These are phyloP conservation scores for Lodderomyces oxycetoniae DNA, from an alignment of 1,139 yeast genomes.

Conservation along the genomic window DNA sequence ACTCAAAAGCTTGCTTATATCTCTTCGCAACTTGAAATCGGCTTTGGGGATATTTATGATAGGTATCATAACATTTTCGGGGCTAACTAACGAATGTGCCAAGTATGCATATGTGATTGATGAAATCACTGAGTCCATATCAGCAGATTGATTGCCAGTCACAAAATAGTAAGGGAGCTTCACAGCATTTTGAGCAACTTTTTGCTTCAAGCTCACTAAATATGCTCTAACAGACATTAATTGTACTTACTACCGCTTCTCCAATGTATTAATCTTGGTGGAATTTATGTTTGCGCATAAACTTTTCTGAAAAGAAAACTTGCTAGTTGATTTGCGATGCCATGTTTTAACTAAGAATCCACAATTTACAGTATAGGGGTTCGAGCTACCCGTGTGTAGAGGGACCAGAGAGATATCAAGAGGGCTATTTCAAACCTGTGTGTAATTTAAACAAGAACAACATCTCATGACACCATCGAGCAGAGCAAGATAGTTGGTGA, in stretches of 20 bases:
- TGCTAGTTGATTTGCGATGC: too few species aligned
- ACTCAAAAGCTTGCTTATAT: slow-evolving; percentile 52
- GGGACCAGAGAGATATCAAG: too few species aligned
- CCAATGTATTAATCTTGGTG: too few species aligned
- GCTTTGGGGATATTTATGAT: slow-evolving; percentile 63
- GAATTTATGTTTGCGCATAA: too few species aligned
- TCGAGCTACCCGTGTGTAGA: too few species aligned
- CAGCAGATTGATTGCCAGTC: slow-evolving; percentile 81
- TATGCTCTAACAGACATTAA: slow-evolving; percentile 24
- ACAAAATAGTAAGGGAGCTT: slow-evolving; percentile 42
- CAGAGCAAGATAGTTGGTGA: too few species aligned
- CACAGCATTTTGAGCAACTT: slow-evolving; percentile 15
- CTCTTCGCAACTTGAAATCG: slow-evolving; percentile 68
- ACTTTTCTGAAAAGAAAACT: too few species aligned
- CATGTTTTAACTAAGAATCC: too few species aligned
- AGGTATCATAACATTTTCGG: slow-evolving; percentile 44
- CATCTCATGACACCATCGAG: too few species aligned
- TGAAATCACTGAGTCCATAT: slow-evolving; percentile 79
- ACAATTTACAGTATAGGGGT: too few species aligned
- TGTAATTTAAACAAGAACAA: too few species aligned
- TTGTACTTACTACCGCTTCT: neutral
- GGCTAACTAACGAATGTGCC: slow-evolving; percentile 16
- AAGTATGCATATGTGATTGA: slow-evolving; percentile 71
- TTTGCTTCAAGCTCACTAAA: slow-evolving; percentile 19
- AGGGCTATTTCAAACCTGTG: too few species aligned